Evolutionary conservation across 768 basidiomycete genomes (phyloP).

Genomic region (Hortiboletus campestris): DNA sequence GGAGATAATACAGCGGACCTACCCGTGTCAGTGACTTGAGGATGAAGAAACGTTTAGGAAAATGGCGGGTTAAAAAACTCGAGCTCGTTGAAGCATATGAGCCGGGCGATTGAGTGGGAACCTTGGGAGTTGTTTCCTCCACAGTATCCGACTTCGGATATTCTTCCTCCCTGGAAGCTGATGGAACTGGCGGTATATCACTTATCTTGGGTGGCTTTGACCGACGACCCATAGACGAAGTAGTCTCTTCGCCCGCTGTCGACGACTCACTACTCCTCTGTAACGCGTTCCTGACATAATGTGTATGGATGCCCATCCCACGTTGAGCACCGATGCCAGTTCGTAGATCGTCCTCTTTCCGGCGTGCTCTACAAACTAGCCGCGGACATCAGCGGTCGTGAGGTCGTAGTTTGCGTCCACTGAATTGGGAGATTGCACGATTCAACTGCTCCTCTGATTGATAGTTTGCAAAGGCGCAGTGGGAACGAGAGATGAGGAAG

Average conservation of each 20-base stretch:
- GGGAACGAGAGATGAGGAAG: constrained; percentile 92
- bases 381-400: constrained; percentile 70
- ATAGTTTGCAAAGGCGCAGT: constrained; percentile 93
- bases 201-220: neutral
- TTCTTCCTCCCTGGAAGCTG: constrained; percentile 42
- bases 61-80: constrained; percentile 69
- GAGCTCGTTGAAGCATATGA: constrained; percentile 84
- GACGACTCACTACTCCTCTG: constrained; percentile 31
- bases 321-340: constrained; percentile 92
- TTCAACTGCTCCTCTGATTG: constrained; percentile 58
- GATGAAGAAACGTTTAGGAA: constrained; percentile 90
- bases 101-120: constrained; percentile 44
- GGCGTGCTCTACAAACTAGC: constrained; percentile 80
- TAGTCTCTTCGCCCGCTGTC: neutral
- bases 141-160: neutral
- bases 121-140: constrained; percentile 1
- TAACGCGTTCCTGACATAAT: constrained; percentile 72
- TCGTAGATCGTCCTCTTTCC: constrained; percentile 78
- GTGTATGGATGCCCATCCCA: constrained; percentile 77
- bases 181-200: constrained; percentile 25
- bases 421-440: constrained; percentile 68
- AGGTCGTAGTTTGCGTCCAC: constrained; percentile 67
- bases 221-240: neutral
- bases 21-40: constrained; percentile 85
- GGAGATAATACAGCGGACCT: constrained; percentile 16